Evolutionary conservation across 164 flowering plant species (phyloP), one percentile per base, ranked within the genome.

Genomic region (Cinnamomum micranthum): DNA sequence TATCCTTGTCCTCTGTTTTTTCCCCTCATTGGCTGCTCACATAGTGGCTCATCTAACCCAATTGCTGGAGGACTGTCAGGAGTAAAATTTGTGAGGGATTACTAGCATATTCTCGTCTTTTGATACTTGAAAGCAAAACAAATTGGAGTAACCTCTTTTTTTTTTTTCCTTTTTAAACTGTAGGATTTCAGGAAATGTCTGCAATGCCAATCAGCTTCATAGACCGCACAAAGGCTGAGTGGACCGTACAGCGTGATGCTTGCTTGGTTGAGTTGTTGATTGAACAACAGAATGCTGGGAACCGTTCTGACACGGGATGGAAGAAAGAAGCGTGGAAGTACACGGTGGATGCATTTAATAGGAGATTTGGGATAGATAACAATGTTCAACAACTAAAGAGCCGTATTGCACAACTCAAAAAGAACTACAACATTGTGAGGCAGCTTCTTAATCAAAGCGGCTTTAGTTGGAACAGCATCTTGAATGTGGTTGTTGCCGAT

Each of bases 231-330:
- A 65, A 65, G 33, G 68, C 68, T 27, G 68, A 65, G 11, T 65
- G 68, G 68, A 65, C 68, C 14, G 12, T 27, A 65, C 68, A 24
- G 14, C 33, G 68, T 23, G 68, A 65, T 65, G 35, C 68, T 14
- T 27, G 23, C 68, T 65, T 65, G 27, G 35, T 65, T 65, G 68
- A 65, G 68, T 27, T 65, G 19, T 23, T 65, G 27, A 65, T 27
- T n/a, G 68, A 65, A 23, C 68, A 65, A 24, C 68, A 65, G 33
- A 65, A 65, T 65, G 27, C 19, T 6, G 68, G 68, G 68, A 65
- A 65, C 17, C 27, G 68, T 24, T 65, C 68, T 14, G 25, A 27
- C 68, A 65, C 25, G 4, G 68, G 68, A 15, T 65, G 13, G 31
- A 65, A 24, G 24, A 65, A 65, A 65, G 68, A 65, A 27, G 68